phyloP scores from a whole-genome alignment of 306 rosid species.

The Parietaria judaica region DNA sequence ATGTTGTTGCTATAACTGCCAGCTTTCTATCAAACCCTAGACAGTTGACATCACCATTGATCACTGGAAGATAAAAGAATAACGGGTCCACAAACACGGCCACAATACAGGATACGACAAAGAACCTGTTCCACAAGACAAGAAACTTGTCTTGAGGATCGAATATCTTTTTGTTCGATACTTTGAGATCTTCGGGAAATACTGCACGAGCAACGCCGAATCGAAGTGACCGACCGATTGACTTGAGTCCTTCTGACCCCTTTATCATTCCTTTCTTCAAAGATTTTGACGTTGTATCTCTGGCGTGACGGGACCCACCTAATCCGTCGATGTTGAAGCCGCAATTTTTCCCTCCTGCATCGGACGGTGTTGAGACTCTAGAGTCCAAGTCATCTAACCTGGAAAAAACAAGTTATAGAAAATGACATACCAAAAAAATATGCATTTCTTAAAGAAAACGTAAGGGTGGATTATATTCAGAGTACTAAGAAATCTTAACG shows the following conservation, averaged over 20 bases:
- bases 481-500: too few species aligned
- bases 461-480: too few species aligned
- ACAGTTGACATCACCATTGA: conserved; percentile 43
- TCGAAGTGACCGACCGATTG: conserved; percentile 76
- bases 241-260: conserved; percentile 93
- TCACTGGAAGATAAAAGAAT: conserved; percentile 86
- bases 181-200: conserved; percentile 93
- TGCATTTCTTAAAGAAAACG: neutral
- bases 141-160: conserved; percentile 92
- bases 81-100: conserved; percentile 90
- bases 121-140: conserved; percentile 68
- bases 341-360: conserved; percentile 50
- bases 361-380: conserved; percentile 60
- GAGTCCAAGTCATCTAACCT: conserved; percentile 90
- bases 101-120: conserved; percentile 77
- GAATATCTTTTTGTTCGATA: conserved; percentile 78
- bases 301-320: conserved; percentile 43
- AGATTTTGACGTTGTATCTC: conserved; percentile 63
- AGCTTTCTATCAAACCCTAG: conserved; percentile 71
- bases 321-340: conserved; percentile 65
- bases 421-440: conserved; percentile 9
- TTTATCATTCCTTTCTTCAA: conserved; percentile 82
- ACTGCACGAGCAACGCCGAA: conserved; percentile 86
- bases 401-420: conserved; percentile 8
- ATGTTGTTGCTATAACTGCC: conserved; percentile 70